A percentile compares a stretch with the other conserved stretches of the same genome.
Evolutionary conservation across 129 eudicot genomes (phyloP).

Genomic region (Erigeron canadensis): DNA sequence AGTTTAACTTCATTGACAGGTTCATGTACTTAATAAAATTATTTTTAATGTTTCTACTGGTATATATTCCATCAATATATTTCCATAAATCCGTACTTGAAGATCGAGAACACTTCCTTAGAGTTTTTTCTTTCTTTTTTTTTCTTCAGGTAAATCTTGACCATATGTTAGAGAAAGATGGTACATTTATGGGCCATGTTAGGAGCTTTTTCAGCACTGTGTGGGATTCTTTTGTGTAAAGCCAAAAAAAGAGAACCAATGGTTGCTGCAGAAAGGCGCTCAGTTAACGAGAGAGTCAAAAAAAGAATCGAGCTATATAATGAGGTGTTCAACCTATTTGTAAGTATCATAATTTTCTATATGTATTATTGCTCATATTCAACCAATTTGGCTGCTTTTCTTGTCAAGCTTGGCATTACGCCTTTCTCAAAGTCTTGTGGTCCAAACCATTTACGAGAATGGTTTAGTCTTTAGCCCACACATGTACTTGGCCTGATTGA

Average conservation of each 20-base stretch:
- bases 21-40: conserved; percentile 81
- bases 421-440: no score
- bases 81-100: neutral
- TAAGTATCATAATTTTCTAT: no score
- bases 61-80: conserved; percentile 23
- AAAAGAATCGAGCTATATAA: conserved; percentile 68
- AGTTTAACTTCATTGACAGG: conserved; percentile 91
- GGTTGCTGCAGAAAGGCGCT: conserved; percentile 84
- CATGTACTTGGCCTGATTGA: no score
- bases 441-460: no score
- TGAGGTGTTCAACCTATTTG: neutral
- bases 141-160: conserved; percentile 71
- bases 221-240: conserved; percentile 69
- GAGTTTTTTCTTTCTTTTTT: conserved; percentile 12
- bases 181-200: conserved; percentile 79
- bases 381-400: no score
- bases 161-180: conserved; percentile 72
- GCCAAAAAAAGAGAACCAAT: conserved; percentile 33
- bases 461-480: no score
- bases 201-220: conserved; percentile 72
- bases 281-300: conserved; percentile 81
- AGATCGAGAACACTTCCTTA: neutral
- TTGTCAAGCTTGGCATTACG: no score
- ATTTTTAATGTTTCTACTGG: conserved; percentile 97
- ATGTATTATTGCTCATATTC: no score